These are phyloP conservation scores for Acanthochlamys bracteata DNA, from an alignment of 106 monocot genomes.

Conservation along the genomic window DNA sequence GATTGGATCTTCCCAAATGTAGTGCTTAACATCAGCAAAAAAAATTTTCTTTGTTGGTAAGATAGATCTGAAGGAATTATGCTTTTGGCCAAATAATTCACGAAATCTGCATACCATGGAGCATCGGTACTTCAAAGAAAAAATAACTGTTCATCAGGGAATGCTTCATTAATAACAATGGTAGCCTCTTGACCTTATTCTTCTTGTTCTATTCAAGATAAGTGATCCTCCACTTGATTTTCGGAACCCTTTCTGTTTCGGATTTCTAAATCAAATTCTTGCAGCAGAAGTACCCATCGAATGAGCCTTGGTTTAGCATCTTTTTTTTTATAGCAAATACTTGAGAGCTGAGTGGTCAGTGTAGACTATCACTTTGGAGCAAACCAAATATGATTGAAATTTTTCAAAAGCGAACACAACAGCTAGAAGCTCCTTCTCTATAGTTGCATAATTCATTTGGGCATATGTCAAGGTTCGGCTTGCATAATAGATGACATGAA, in stretches of 20 bases:
- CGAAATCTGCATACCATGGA: not conserved
- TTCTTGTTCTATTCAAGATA: not conserved
- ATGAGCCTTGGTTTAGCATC: slow-evolving; percentile 4
- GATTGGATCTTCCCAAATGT: not conserved
- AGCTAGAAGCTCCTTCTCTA: slow-evolving; percentile 1
- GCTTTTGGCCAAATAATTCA: not conserved
- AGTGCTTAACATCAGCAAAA: not conserved
- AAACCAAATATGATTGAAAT: not conserved
- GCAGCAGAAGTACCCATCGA: not conserved
- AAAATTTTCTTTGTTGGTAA: not conserved
- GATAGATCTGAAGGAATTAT: not conserved
- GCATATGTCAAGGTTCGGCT: not conserved
- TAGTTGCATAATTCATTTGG: slow-evolving; percentile 4
- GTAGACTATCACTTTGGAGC: not conserved
- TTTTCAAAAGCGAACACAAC: slow-evolving; percentile 4
- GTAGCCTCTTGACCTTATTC: not conserved
- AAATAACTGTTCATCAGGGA: not conserved
- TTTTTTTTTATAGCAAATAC: not conserved
- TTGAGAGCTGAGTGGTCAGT: not conserved
- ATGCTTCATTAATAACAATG: not conserved
- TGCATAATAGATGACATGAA: not conserved
- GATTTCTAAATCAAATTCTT: slow-evolving; percentile 3
- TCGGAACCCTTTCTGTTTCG: not conserved
- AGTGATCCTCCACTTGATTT: not conserved
- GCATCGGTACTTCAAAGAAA: not conserved